Evolutionary conservation across 164 flowering plant species (phyloP), one percentile per base, ranked within the genome.

Genomic region (Houttuynia cordata): DNA sequence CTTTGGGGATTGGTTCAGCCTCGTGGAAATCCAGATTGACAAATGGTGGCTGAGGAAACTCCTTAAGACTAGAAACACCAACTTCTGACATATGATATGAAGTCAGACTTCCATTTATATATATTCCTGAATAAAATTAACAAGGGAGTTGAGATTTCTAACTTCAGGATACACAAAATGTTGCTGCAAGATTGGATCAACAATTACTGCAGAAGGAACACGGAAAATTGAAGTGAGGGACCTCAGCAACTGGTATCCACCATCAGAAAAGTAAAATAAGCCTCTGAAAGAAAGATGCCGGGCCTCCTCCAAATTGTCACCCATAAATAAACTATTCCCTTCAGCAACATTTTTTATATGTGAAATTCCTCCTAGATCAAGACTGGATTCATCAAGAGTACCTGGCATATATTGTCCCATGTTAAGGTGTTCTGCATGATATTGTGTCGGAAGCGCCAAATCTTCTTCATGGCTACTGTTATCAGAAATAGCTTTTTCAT

Each of bases 21-120:
- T 89, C 94, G 68, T 76, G 90, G 69, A 86, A 85, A 79, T 84
- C 93, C 52, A 73, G 61, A 80, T 89, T 85, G 41, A 84, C 81
- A 80, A 86, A 83, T 39, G 96, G 89, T 13, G 96, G 87, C 14
- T 14, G 65, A 23, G 68, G 60, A 58, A 75, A 69, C 51, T 80
- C 80, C 58, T 76, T 80, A 53, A 79, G 62, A 64, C 47, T 75
- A 52, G 10, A 59, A 64, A 57, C 47, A 49, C 62, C 58, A 64
- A 80, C 60, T 67, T 79, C 83, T 10, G 86, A 82, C 37, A 64
- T 87, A 64, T 73, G 81, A 81, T 78, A 81, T 50, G 97, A 82
- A 69, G 63, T 51, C 68, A 93, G 82, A 65, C 78, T 81, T 68
- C 83, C 85, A 82, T 82, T 86, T 19, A 75, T 69, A 75, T 69